Evolutionary conservation across 257 asterid species (phyloP), one percentile per base, ranked within the genome.

Genomic region (Ballota nigra): DNA sequence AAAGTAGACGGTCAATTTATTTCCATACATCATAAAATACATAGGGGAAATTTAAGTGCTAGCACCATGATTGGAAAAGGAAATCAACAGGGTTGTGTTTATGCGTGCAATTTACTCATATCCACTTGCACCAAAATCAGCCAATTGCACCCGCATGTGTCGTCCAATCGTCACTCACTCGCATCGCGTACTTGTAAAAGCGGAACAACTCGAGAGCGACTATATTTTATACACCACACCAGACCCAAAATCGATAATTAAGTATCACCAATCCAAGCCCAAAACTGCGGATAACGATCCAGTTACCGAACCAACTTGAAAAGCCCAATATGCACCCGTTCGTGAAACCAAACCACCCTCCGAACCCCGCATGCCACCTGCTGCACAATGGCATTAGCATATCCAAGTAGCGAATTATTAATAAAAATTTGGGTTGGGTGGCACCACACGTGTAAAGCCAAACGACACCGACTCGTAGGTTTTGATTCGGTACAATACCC

Each of bases 401-500:
- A 66, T 22, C 47, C 47, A 38, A 18, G 18, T 26, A 61, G 15
- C 56, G 22, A 68, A 34, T 51, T 66, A 70, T 10, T 10, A 59
- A 34, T 26, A 72, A 77, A 59, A 60, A 43, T 16, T 49, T 23
- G 15, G 70, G 65, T 38, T 18, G 11, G 70, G 68, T 19, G 72
- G 61, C 80, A 70, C 49, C 64, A 22, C 83, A 78, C 82, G 82
- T 78, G 82, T 28, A 53, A 28, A 4, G 51, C 64, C 38, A 77
- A 79, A 72, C 81, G 79, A 80, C 79, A 76, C 61, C 81, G 79
- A 58, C 15, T 49, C 66, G 16, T 49, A 11, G 34, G 9, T 66
- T 26, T 15, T 23, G 52, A 78, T 77, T 64, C 74, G 16, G 65
- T 24, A 8, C 2, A 8, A 1, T 13, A 38, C 13, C 11, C 45